Base-by-base conservation (phyloP, 1,284 basidiomycete genomes). In the Sporisorium exsertum region DNA sequence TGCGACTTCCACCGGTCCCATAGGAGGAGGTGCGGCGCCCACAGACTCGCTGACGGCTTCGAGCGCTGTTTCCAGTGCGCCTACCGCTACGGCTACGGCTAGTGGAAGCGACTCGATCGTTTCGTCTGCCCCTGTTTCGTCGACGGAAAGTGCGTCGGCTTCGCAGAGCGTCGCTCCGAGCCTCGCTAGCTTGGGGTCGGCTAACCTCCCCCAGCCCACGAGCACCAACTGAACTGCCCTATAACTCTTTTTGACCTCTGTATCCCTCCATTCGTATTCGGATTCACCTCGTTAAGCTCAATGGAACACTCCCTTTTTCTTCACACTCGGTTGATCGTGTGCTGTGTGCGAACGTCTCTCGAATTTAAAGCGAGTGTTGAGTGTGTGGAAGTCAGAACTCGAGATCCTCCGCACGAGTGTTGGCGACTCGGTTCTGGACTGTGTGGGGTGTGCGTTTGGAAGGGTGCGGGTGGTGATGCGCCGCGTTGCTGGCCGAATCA, bases 361-460 rank as follows among this genome's bases (percentile, higher is more conserved):
- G n/a, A 20, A 22, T 26, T 13, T 6, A n/a, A 15, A 24, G 24
- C 26, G 45, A 46, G 43, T 20, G 43, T 15, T 8, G n/a, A n/a
- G n/a, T n/a, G n/a, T n/a, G n/a, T n/a, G n/a, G n/a, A n/a, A n/a
- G 16, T 35, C 45, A 72, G 51, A 72, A 72, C n/a, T 72, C 69
- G 1, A 72, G 64, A 53, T 66, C 69, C 22, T 72, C 51, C 16
- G 59, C 51, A 29, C 69, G 63, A 9, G 64, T 50, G 24, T 72
- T 58, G 0, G 63, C 59, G 8, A 58, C 64, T 3, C 54, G 52
- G 9, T 54, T 64, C 27, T 49, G 24, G 7, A 56, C 50, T 9
- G 52, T 22, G 22, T 29, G 42, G 5, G 49, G 24, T 47, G 54
- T 18, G 18, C 24, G 15, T 46, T 24, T 51, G 29, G 54, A 47